Conservation (phyloP, 1,284 basidiomycete genomes). For the Leucoagaricus sp. region DNA sequence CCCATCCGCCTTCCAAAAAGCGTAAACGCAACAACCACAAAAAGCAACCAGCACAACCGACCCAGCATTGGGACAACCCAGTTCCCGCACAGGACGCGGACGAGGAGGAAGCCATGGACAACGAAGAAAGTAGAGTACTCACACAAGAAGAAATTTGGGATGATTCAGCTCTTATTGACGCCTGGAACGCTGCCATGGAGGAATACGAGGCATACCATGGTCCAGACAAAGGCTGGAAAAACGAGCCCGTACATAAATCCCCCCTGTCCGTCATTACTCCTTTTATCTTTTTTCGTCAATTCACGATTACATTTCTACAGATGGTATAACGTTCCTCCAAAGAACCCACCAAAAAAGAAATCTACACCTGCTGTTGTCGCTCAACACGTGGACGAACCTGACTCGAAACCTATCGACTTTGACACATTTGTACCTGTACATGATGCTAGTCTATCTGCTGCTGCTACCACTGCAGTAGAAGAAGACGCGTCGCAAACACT, state of each 20-base stretch:
- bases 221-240: slow-evolving; percentile 68
- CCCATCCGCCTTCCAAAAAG: slow-evolving; percentile 17
- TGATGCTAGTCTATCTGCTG: slow-evolving; percentile 55
- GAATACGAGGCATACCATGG: slow-evolving; percentile 79
- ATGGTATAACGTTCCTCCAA: slow-evolving; percentile 75
- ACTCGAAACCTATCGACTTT: slow-evolving; percentile 69
- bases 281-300: not conserved
- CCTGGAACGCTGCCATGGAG: slow-evolving; percentile 79
- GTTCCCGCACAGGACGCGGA: slow-evolving; percentile 15
- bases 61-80: slow-evolving; percentile 13
- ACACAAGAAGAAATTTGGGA: slow-evolving; percentile 80
- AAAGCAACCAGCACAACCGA: not conserved
- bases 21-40: slow-evolving; percentile 29
- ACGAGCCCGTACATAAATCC: slow-evolving; percentile 65
- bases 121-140: slow-evolving; percentile 58
- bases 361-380: slow-evolving; percentile 5
- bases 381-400: slow-evolving; percentile 25
- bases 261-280: slow-evolving; percentile 58
- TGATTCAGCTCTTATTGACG: slow-evolving; percentile 75
- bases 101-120: slow-evolving; percentile 21
- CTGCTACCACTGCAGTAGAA: slow-evolving; percentile 8
- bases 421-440: slow-evolving; percentile 67
- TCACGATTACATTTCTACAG: slow-evolving; percentile 35
- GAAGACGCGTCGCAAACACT: not conserved
- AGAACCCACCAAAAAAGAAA: slow-evolving; percentile 30